phyloP scores from a whole-genome alignment of 2,329 filamentous ascomycete genomes.

The Emydomyces testavorans region DNA sequence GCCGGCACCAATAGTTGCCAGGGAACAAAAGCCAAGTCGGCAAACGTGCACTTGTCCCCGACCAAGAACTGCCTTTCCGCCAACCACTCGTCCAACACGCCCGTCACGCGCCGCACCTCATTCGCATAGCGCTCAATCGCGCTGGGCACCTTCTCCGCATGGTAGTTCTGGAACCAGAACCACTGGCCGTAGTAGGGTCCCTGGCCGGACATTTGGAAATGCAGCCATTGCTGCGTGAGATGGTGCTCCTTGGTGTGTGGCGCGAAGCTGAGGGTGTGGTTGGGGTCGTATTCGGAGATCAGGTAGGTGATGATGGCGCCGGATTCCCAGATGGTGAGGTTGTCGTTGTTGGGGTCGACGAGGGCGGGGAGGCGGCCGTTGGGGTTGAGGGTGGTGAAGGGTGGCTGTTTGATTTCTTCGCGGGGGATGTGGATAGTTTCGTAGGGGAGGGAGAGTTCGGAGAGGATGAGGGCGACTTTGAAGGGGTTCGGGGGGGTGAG shows the following conservation, averaged over 20 bases:
- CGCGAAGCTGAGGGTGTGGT: conserved; percentile 33
- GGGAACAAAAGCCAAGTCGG: conserved; percentile 30
- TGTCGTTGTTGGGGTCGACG: conserved; percentile 38
- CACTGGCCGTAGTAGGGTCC: conserved; percentile 35
- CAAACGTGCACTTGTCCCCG: conserved; percentile 35
- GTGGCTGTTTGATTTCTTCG: conserved; percentile 12
- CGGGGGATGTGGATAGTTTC: neutral
- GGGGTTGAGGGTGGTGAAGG: conserved; percentile 22
- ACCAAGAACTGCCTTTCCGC: conserved; percentile 29
- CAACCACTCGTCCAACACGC: conserved; percentile 37
- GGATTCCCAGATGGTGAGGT: conserved; percentile 40
- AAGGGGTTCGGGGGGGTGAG: conserved; percentile 14
- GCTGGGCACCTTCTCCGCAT: conserved; percentile 35
- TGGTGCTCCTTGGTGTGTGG: conserved; percentile 27
- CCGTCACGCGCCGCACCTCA: conserved; percentile 38
- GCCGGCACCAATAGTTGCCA: conserved; percentile 9
- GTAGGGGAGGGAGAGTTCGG: conserved; percentile 14
- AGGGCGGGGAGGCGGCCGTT: conserved; percentile 29
- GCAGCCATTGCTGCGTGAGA: conserved; percentile 33
- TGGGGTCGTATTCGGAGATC: conserved; percentile 35
- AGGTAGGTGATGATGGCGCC: conserved; percentile 41
- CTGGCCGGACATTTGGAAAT: conserved; percentile 32
- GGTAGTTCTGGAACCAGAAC: conserved; percentile 29
- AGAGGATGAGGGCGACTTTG: conserved; percentile 19
- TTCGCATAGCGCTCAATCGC: conserved; percentile 39